Percentiles rank a stretch among this genome's conserved stretches.
Evolutionary conservation across 2,329 filamentous ascomycete genomes (phyloP).

Genomic region (Sporothrix dimorphospora): DNA sequence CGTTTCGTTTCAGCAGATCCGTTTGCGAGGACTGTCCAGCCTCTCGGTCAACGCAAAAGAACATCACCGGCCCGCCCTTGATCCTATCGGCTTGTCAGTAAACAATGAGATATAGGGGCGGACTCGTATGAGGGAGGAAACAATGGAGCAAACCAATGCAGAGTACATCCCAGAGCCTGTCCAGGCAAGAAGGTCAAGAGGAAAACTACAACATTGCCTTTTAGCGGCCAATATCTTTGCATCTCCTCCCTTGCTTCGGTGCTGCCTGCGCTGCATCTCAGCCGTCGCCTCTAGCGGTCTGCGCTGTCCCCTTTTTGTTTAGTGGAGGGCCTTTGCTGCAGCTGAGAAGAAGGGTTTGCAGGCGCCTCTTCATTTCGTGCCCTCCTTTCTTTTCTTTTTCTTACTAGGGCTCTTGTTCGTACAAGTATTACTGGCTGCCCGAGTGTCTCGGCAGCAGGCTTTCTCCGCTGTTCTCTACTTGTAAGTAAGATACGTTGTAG

Average conservation of each 20-base stretch:
- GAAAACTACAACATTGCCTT: background rate
- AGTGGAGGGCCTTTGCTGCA: background rate
- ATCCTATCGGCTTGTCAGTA: constrained; percentile 4
- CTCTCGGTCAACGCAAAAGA: background rate
- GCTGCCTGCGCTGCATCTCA: background rate
- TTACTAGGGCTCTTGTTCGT: background rate
- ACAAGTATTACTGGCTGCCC: background rate
- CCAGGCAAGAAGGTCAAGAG: background rate
- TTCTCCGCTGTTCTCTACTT: background rate
- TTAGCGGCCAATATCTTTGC: background rate
- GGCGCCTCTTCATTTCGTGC: constrained; percentile 1
- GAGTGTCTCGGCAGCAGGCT: background rate
- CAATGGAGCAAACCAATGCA: background rate
- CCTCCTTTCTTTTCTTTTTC: background rate
- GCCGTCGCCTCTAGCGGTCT: background rate
- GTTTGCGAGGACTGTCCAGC: background rate
- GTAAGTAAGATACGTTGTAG: too few species aligned
- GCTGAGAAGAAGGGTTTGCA: background rate
- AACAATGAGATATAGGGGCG: background rate
- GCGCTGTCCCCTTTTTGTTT: background rate
- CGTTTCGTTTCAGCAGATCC: constrained; percentile 16
- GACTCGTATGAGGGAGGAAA: background rate
- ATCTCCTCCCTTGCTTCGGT: background rate
- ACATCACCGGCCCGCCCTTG: background rate
- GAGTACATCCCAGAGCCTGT: too few species aligned